Base-by-base conservation (phyloP, 1,284 basidiomycete genomes). In the Rhodotorula mucilaginosa region DNA sequence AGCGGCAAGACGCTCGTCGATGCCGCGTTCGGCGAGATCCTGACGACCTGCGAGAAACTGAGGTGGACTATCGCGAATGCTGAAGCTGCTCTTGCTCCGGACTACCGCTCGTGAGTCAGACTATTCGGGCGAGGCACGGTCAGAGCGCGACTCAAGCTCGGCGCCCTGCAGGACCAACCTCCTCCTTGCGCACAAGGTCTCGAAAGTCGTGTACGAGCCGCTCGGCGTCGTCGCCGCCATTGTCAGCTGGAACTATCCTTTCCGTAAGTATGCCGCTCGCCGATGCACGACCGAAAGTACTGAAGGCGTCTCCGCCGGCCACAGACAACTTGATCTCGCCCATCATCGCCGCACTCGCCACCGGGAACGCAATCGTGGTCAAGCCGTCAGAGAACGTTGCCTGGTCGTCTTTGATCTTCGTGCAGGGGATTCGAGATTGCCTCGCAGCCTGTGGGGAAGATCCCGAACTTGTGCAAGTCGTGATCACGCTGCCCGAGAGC, bases 1-100 rank as follows among this genome's bases (percentile, higher is more conserved):
- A 94, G 93, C 0, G 96, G 96, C 69, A 99, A 98, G 84, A 98
- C 96, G 48, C 84, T 93, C 78, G 85, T 96, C 71, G 93, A 96
- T 76, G 92, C 93, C 59, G 89, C 91, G 2, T 85, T 96, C 60
- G 93, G 93, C 57, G 93, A 96, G 82, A 90, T 96, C 73, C 79
- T 96, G 67, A 91, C 90, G 15, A 93, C 92, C 0, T 90, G 91
- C 78, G 90, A 91, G 15, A 97, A 97, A 66, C 52, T 74, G 1
- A 65, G 72, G 46, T 92, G 90, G 90, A 80, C 96, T 21, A 85
- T 96, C 65, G 86, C 88, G 21, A 86, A 94, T 76, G 94, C 92
- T 65, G 91, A 95, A 80, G 81, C 84, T 21, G 87, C 85, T 60
- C 83, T 97, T 34, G 83, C 83, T 69, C 91, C 92, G 0, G 88